phyloP scores from a whole-genome alignment of 2,329 filamentous ascomycete genomes.

The Botrytis porri region DNA sequence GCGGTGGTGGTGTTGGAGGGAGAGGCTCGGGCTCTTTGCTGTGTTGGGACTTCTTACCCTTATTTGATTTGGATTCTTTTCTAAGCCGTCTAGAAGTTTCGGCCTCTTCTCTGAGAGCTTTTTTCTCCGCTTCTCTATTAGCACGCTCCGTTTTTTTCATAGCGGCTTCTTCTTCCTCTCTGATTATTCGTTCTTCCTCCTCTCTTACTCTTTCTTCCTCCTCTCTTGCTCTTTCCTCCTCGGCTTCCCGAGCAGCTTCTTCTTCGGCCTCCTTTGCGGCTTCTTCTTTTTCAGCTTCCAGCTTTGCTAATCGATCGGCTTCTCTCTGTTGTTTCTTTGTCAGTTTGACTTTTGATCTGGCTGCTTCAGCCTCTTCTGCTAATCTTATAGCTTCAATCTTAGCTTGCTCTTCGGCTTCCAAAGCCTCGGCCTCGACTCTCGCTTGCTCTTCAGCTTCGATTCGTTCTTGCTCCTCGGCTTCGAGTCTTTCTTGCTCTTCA shows the following conservation, averaged over 20 bases:
- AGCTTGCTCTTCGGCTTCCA: conserved; percentile 48
- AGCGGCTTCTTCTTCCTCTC: conserved; percentile 41
- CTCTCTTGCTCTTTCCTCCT: conserved; percentile 41
- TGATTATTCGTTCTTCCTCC: conserved; percentile 40
- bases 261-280: conserved; percentile 39
- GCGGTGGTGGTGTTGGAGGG: conserved; percentile 5
- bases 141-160: conserved; percentile 41
- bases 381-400: conserved; percentile 28
- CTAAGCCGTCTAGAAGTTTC: conserved; percentile 38
- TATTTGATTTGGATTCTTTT: conserved; percentile 40
- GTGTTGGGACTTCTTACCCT: conserved; percentile 38
- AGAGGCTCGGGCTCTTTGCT: conserved; percentile 28
- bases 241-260: conserved; percentile 40
- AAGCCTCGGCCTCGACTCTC: conserved; percentile 50
- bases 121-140: conserved; percentile 39
- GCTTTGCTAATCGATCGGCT: conserved; percentile 32
- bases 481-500: conserved; percentile 27
- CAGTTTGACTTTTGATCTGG: conserved; percentile 38
- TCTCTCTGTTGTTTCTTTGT: conserved; percentile 39
- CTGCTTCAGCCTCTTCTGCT: conserved; percentile 33
- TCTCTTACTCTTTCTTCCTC: conserved; percentile 42
- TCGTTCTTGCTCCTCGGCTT: conserved; percentile 33
- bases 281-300: conserved; percentile 37
- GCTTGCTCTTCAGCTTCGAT: conserved; percentile 43
- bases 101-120: conserved; percentile 36